phyloP scores from a whole-genome alignment of 768 basidiomycete species.

The Naganishia antarctica region DNA sequence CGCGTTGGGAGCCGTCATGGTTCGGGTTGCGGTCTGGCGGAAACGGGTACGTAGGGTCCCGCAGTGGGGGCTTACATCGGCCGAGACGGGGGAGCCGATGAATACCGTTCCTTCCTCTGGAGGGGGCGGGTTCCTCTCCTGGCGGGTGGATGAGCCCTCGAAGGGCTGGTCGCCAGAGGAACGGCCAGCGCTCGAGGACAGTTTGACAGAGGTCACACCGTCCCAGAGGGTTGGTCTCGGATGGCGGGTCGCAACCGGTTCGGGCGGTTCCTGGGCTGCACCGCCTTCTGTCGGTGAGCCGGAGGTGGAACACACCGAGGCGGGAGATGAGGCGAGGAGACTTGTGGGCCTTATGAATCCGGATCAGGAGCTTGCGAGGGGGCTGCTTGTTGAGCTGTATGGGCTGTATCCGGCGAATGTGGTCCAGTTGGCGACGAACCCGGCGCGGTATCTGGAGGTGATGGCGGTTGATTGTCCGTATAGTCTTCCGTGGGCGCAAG shows the following conservation, averaged over 20 bases:
- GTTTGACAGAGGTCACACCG: background rate
- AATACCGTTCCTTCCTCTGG: constrained; percentile 6
- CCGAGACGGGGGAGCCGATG: background rate
- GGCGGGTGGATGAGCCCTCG: background rate
- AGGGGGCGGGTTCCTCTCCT: constrained; percentile 9
- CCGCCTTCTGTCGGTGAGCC: background rate
- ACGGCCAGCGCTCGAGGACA: no score
- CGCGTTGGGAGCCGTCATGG: background rate
- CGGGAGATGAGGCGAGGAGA: no score
- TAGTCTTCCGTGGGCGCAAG: constrained; percentile 7
- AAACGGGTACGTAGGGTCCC: background rate
- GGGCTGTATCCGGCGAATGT: constrained; percentile 11
- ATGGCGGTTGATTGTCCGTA: constrained; percentile 7
- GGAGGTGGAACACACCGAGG: background rate
- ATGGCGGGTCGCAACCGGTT: background rate
- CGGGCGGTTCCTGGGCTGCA: constrained; percentile 7
- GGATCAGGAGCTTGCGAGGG: background rate
- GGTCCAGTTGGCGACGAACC: constrained; percentile 2
- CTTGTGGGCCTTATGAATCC: background rate
- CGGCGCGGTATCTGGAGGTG: background rate
- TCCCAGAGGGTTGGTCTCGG: background rate
- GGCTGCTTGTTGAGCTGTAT: background rate
- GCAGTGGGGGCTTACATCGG: no score
- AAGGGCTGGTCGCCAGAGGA: no score
- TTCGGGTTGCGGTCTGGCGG: constrained; percentile 1